Evolutionary conservation across 169 alveolate species (phyloP).

Genomic region (Babesia bigemina): DNA sequence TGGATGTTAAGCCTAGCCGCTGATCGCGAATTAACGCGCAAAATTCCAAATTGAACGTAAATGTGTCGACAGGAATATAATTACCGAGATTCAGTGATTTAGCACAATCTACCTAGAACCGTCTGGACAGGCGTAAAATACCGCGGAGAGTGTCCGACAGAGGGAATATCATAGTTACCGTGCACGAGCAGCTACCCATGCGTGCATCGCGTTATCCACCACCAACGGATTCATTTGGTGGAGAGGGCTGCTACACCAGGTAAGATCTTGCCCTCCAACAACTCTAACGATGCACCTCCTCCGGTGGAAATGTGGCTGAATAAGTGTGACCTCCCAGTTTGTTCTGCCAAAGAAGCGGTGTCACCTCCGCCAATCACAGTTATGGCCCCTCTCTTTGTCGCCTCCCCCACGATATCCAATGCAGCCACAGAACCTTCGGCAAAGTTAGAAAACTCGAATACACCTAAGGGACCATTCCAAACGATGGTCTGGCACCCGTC

Average conservation of each 20-base stretch:
- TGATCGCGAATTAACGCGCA: too few species aligned
- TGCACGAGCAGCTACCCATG: too few species aligned
- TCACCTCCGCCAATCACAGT: constrained; percentile 97
- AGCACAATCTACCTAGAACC: too few species aligned
- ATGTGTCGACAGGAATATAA: too few species aligned
- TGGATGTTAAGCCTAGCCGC: too few species aligned
- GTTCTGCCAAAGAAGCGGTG: constrained; percentile 91
- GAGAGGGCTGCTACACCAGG: constrained; percentile 95
- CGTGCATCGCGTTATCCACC: too few species aligned
- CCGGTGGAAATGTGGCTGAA: constrained; percentile 98
- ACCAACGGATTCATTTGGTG: constrained; percentile 1
- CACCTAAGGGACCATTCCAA: constrained; percentile 98
- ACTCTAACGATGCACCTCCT: constrained; percentile 98
- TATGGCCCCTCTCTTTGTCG: constrained; percentile 90
- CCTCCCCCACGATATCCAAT: constrained; percentile 87
- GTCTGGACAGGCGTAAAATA: too few species aligned
- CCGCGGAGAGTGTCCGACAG: too few species aligned
- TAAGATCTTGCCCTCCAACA: constrained; percentile 95
- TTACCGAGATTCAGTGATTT: too few species aligned
- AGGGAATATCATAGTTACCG: too few species aligned
- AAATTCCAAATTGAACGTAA: too few species aligned
- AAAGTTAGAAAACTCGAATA: constrained; percentile 90
- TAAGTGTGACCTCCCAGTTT: constrained; percentile 79
- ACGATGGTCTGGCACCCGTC: constrained; percentile 88
- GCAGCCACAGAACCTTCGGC: constrained; percentile 89